Base-by-base conservation (phyloP, 352 stramenopile genomes). In the Phytophthora fragariaefolia region DNA sequence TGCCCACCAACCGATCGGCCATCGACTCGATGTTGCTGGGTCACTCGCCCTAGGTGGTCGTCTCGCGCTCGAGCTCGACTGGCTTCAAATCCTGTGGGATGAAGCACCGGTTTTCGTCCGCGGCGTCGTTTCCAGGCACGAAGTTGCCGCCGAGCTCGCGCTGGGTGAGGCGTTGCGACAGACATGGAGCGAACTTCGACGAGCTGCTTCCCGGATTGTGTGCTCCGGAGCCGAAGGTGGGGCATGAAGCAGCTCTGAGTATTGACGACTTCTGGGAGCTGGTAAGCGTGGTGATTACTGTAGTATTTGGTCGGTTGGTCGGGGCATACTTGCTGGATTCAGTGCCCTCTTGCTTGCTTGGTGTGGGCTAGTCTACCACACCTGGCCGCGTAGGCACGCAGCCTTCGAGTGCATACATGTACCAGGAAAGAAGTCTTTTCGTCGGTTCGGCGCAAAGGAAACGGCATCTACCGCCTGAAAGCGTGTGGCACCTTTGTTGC, bases 21-120 rank as follows among this genome's bases (percentile, higher is more conserved):
- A n/a, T n/a, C n/a, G n/a, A n/a, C n/a, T 38, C 30, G 30, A 12
- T 23, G 55, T 42, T 60, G 57, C n/a, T 51, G 46, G 57, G n/a
- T 58, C 32, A 46, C 57, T 58, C 45, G 13, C 13, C n/a, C n/a
- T n/a, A n/a, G n/a, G 24, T 23, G 15, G 30, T 38, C 13, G n/a
- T 23, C n/a, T 45, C 30, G 30, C 6, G 12, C 42, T 3, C 10
- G 22, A 28, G 7, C 30, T 58, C 36, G 5, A 4, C 30, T 58
- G 20, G 18, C 36, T 69, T 46, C 45, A 64, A 64, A 65, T 70
- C 62, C 46, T 65, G 24, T 38, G 34, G 58, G 62, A 70, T 70
- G 47, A 15, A 27, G 45, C 26, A 38, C 62, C 3, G 34, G 23
- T 46, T 50, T 69, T 58, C 49, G 49, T 32, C 32, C 32, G 53